phyloP scores from a whole-genome alignment of 768 basidiomycete genomes.

The Boletus speciosus region DNA sequence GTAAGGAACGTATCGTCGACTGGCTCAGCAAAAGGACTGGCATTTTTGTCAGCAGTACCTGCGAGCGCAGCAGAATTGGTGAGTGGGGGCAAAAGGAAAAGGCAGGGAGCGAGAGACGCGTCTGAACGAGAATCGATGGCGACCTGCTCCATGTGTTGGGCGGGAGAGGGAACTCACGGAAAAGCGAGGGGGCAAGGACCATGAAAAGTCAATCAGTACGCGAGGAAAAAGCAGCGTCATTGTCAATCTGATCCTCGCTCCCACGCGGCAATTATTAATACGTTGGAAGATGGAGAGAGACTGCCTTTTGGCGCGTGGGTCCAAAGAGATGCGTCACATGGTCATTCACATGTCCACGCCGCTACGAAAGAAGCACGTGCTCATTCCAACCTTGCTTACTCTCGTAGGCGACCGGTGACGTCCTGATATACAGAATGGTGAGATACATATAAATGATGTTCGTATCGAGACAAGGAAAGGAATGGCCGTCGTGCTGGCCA shows the following conservation, averaged over 20 bases:
- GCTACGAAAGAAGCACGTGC: no score
- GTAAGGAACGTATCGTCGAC: conserved; percentile 1
- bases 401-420: background rate
- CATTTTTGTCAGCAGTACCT: background rate
- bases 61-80: conserved; percentile 4
- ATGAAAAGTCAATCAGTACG: no score
- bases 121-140: conserved; percentile 5
- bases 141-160: no score
- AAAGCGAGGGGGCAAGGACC: background rate
- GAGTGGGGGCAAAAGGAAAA: background rate
- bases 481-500: conserved; percentile 1
- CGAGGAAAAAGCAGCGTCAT: no score
- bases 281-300: no score
- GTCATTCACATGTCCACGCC: no score
- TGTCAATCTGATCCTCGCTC: no score
- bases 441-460: conserved; percentile 16
- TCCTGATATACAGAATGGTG: conserved; percentile 16
- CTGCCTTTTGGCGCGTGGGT: no score
- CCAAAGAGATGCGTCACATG: no score
- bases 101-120: conserved; percentile 10
- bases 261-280: no score
- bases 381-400: background rate
- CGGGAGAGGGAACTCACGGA: background rate
- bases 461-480: background rate
- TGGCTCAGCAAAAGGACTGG: conserved; percentile 12